These are phyloP conservation scores for Kodamaea neixiangensis DNA, from an alignment of 805 yeast genomes.

Conservation along the genomic window DNA sequence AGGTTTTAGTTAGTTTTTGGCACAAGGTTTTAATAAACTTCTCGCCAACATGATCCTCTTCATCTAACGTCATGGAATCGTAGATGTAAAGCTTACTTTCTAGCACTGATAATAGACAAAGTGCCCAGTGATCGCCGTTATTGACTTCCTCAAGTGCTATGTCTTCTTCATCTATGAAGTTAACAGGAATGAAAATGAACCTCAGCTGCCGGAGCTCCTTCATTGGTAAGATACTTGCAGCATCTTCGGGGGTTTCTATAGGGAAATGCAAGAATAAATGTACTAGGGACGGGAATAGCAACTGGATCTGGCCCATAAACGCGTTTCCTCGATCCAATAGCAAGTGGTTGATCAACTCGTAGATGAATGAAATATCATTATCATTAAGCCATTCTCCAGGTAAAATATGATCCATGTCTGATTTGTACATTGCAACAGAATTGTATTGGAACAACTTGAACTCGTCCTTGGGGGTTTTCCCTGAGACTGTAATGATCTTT, in stretches of 20 bases:
- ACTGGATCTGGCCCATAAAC: constrained; percentile 27
- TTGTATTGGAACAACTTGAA: constrained; percentile 48
- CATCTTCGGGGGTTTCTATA: constrained; percentile 28
- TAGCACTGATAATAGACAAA: constrained; percentile 52
- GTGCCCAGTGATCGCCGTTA: constrained; percentile 79
- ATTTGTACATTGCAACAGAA: constrained; percentile 58
- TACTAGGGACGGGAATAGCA: constrained; percentile 61
- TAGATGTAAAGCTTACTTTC: constrained; percentile 54
- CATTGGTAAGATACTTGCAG: constrained; percentile 35
- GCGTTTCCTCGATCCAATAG: constrained; percentile 19
- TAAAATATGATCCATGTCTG: constrained; percentile 57
- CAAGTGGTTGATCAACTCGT: constrained; percentile 44
- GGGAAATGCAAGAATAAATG: constrained; percentile 58
- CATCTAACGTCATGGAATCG: constrained; percentile 51
- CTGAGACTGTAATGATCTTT: constrained; percentile 15
- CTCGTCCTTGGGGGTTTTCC: constrained; percentile 17
- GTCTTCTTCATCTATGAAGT: constrained; percentile 50
- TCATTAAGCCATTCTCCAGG: constrained; percentile 78
- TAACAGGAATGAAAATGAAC: constrained; percentile 67
- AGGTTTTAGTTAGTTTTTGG: constrained; percentile 25
- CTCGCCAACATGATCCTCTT: constrained; percentile 14
- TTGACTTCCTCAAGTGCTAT: constrained; percentile 54
- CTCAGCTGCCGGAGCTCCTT: constrained; percentile 34
- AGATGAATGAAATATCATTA: constrained; percentile 63
- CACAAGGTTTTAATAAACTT: constrained; percentile 31